phyloP scores from a whole-genome alignment of 2,329 filamentous ascomycete species.

The Epichloe coenophiala region DNA sequence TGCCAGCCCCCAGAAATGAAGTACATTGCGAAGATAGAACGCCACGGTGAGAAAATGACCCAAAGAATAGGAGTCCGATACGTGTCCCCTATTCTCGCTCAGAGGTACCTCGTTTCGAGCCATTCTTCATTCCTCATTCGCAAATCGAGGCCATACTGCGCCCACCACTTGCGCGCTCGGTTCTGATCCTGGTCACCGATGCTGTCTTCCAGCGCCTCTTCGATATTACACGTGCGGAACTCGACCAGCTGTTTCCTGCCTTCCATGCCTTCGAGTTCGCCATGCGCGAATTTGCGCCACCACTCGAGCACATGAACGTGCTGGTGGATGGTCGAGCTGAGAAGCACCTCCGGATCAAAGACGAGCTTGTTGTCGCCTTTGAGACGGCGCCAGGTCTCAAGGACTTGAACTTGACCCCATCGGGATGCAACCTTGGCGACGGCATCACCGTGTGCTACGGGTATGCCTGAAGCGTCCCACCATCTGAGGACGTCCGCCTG shows the following conservation, averaged over 20 bases:
- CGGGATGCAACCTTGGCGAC: conserved; percentile 75
- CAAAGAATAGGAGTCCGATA: not conserved
- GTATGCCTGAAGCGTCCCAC: conserved; percentile 76
- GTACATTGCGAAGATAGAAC: not conserved
- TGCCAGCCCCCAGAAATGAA: no score
- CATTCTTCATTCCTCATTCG: conserved; percentile 75
- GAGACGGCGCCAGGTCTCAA: conserved; percentile 66
- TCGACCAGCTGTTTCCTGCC: conserved; percentile 57
- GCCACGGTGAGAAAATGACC: not conserved
- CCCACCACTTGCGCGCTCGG: conserved; percentile 76
- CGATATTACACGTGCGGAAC: conserved; percentile 90
- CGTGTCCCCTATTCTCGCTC: not conserved
- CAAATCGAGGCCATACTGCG: conserved; percentile 66
- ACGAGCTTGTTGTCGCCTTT: conserved; percentile 55
- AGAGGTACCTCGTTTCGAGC: conserved; percentile 62
- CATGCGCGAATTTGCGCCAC: conserved; percentile 64
- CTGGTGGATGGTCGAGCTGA: conserved; percentile 77
- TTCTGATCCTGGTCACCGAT: conserved; percentile 51
- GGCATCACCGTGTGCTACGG: conserved; percentile 65
- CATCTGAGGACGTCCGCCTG: conserved; percentile 66
- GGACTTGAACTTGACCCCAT: conserved; percentile 70
- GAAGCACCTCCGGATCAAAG: conserved; percentile 71
- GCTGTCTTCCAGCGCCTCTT: conserved; percentile 85
- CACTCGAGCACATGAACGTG: conserved; percentile 78
- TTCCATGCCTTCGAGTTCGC: conserved; percentile 39